Evolutionary conservation across 2,329 filamentous ascomycete species (phyloP), one percentile per base, ranked within the genome.

Genomic region (Lachnum nothofagi): DNA sequence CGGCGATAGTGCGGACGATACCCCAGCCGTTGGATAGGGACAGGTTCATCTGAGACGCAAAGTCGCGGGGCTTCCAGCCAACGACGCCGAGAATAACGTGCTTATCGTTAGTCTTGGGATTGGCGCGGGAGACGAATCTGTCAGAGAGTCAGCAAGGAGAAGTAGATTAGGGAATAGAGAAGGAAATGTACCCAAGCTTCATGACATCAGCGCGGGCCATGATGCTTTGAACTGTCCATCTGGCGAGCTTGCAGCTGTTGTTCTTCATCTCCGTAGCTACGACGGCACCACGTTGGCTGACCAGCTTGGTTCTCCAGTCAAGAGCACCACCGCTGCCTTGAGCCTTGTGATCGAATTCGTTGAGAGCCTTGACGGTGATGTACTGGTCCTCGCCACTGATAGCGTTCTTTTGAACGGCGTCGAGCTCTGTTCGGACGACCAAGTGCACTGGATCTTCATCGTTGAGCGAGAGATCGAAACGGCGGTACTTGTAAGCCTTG

Each of bases 211-310:
- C 91, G 74, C 91, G 91, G 68, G 91, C 91, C 50, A 98, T 82
- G 65, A 98, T 96, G 66, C 86, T 88, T 77, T 98, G 93, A 37
- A 91, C 89, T 25, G 93, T 95, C 93, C 93, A 98, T 68, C 93
- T 80, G 50, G 93, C 93, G 55, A 98, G 84, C 78, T 98, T 98
- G 86, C 89, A 95, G 67, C 84, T 90, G 81, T 98, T 98, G 82
- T 98, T 98, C 88, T 98, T 98, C 93, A 98, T 98, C 77, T 98
- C 93, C 10, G 93, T 98, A 17, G 93, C 93, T 22, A 98, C 87
- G 37, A 98, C 91, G 49, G 93, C 93, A 82, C 93, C 93, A 64
- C 93, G 86, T 76, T 96, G 91, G 62, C 85, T 89, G 57, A 88
- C 86, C 52, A 98, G 81, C 80, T 98, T 98, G 60, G 84, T 86